Percentiles rank a stretch among this genome's conserved stretches.
Evolutionary conservation across 192 early-diverging fungal genomes (phyloP).

Genomic region (Bifiguratus adelaidae): DNA sequence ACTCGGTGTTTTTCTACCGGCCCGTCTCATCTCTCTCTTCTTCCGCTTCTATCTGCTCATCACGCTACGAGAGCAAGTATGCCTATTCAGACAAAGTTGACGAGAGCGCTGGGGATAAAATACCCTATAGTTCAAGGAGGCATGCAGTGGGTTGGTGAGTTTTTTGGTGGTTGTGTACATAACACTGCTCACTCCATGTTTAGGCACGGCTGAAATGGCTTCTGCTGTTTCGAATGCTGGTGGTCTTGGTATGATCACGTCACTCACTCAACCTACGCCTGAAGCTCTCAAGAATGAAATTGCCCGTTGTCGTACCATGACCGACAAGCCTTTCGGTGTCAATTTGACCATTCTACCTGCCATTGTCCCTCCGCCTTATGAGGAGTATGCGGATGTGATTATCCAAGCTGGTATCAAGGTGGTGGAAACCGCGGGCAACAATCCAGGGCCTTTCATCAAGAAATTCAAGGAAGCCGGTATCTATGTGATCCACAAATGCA

Average conservation of each 20-base stretch:
- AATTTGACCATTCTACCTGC: constrained; percentile 72
- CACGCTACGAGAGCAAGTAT: constrained; percentile 19
- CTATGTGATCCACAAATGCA: constrained; percentile 75
- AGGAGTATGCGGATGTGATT: constrained; percentile 57
- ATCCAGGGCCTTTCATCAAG: constrained; percentile 50
- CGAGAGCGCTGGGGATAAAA: constrained; percentile 53
- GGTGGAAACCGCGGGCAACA: constrained; percentile 80
- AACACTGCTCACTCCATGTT: constrained; percentile 15
- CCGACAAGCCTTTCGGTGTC: constrained; percentile 71
- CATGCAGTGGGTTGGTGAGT: constrained; percentile 81
- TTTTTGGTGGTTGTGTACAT: constrained; percentile 47
- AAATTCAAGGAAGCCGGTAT: constrained; percentile 61
- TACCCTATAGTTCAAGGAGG: constrained; percentile 71
- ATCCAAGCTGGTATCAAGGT: constrained; percentile 70
- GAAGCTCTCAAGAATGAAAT: constrained; percentile 64
- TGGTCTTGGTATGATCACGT: constrained; percentile 61
- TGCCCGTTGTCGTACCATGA: constrained; percentile 59
- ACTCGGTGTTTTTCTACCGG: too few species aligned
- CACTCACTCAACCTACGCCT: constrained; percentile 71
- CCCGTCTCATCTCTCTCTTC: constrained; percentile 2
- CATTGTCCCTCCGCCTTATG: constrained; percentile 75
- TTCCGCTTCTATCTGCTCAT: background rate
- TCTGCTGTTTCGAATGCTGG: constrained; percentile 75
- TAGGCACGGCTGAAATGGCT: constrained; percentile 38
- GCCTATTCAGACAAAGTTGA: constrained; percentile 53